Conservation (phyloP, 345 rosid species). For the Bruguiera parviflora region DNA sequence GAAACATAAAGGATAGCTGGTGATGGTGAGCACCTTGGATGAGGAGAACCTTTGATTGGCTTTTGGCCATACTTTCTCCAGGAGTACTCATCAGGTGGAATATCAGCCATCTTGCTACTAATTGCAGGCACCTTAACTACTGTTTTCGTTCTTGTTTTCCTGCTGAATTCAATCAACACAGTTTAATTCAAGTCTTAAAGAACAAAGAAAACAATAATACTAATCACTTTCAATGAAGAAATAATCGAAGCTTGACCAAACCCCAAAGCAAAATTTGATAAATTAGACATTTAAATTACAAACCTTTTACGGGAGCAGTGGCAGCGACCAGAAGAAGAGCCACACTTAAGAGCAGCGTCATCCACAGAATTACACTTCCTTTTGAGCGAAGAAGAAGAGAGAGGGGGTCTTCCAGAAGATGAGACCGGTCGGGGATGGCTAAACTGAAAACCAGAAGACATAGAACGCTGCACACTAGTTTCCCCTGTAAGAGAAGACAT, state of each 20-base stretch:
- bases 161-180: constrained; percentile 17
- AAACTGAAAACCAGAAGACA: constrained; percentile 67
- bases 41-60: constrained; percentile 98
- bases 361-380: constrained; percentile 73
- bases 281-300: neutral
- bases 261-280: neutral
- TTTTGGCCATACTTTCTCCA: constrained; percentile 99
- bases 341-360: constrained; percentile 54
- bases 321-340: constrained; percentile 67
- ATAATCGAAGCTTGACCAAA: neutral
- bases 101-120: constrained; percentile 81
- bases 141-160: constrained; percentile 71
- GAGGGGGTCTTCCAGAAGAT: constrained; percentile 66
- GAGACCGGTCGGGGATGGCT: constrained; percentile 49
- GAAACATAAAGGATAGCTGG: neutral
- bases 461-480: constrained; percentile 47
- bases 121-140: constrained; percentile 76
- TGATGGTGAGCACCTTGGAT: constrained; percentile 58
- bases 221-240: neutral
- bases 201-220: no score
- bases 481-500: constrained; percentile 74
- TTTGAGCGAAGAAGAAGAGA: constrained; percentile 54
- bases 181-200: neutral
- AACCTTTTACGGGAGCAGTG: constrained; percentile 97
- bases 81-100: constrained; percentile 81